A percentile compares a stretch with the other conserved stretches of the same genome.
These are phyloP conservation scores for Globisporangium canariense DNA, from an alignment of 352 stramenopile species.

Conservation along the genomic window DNA sequence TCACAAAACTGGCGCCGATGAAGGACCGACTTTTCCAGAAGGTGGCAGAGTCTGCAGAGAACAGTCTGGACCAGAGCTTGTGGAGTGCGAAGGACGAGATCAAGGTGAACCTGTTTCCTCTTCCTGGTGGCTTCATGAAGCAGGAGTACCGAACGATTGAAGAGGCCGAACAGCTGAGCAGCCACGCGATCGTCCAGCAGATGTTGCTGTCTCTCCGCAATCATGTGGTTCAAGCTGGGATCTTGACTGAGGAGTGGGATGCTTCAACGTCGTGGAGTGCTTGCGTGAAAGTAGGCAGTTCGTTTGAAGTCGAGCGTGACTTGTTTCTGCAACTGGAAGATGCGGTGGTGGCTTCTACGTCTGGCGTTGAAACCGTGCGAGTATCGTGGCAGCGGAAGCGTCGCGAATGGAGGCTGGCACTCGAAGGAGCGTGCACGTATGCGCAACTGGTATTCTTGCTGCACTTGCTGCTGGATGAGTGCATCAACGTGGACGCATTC, in stretches of 20 bases:
- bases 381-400: conserved; percentile 75
- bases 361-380: conserved; percentile 51
- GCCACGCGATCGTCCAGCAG: conserved; percentile 37
- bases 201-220: conserved; percentile 65
- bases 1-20: conserved; percentile 48
- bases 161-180: conserved; percentile 40
- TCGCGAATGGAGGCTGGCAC: conserved; percentile 63
- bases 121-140: conserved; percentile 50
- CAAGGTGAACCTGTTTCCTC: conserved; percentile 65
- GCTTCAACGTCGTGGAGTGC: conserved; percentile 34
- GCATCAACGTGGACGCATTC: conserved; percentile 76
- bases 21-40: conserved; percentile 35
- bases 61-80: conserved; percentile 12
- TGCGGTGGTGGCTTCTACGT: conserved; percentile 30
- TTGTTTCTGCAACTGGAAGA: conserved; percentile 64
- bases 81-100: conserved; percentile 33
- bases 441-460: conserved; percentile 72
- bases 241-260: conserved; percentile 48
- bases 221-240: conserved; percentile 55
- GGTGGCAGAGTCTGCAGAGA: conserved; percentile 24
- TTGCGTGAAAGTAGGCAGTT: conserved; percentile 30
- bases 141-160: conserved; percentile 43
- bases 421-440: conserved; percentile 65
- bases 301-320: conserved; percentile 31
- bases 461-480: conserved; percentile 70